A percentile compares a stretch with the other conserved stretches of the same genome.
These are phyloP conservation scores for Alternaria gaisen DNA, from an alignment of 2,329 filamentous ascomycete genomes.

Conservation along the genomic window DNA sequence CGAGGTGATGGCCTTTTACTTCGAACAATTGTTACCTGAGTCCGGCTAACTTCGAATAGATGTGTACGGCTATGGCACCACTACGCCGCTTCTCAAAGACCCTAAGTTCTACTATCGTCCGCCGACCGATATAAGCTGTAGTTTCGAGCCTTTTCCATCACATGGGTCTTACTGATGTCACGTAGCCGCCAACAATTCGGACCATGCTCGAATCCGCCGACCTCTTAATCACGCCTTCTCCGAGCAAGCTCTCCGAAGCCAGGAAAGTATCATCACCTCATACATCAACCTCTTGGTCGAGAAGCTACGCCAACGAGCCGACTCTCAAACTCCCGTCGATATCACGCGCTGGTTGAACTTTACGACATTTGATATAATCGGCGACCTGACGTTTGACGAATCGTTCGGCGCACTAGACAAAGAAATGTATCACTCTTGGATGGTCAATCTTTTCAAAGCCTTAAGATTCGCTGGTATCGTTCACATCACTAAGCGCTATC, in stretches of 20 bases:
- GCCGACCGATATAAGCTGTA: too few species aligned
- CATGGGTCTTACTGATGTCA: not conserved
- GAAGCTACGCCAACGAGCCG: slow-evolving; percentile 19
- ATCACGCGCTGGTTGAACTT: slow-evolving; percentile 30
- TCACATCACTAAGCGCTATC: slow-evolving; percentile 15
- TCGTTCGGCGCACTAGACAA: slow-evolving; percentile 35
- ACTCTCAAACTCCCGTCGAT: slow-evolving; percentile 15
- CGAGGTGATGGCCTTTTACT: too few species aligned
- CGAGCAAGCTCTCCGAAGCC: slow-evolving; percentile 21
- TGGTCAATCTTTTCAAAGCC: slow-evolving; percentile 25
- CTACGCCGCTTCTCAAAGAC: too few species aligned
- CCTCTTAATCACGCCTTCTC: slow-evolving; percentile 26
- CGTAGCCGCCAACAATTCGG: slow-evolving; percentile 21
- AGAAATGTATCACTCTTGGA: slow-evolving; percentile 31
- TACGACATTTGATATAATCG: slow-evolving; percentile 37
- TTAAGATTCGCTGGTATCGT: slow-evolving; percentile 17
- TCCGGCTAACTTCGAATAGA: too few species aligned
- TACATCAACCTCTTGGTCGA: slow-evolving; percentile 25
- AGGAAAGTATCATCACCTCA: slow-evolving; percentile 29
- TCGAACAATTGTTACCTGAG: too few species aligned
- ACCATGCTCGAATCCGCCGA: slow-evolving; percentile 10
- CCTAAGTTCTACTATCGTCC: too few species aligned
- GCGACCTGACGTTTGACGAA: slow-evolving; percentile 41
- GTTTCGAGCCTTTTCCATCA: too few species aligned
- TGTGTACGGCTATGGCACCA: too few species aligned